Conservation (phyloP, 1,139 yeast genomes). For the Trichomonascaceae sp. region DNA sequence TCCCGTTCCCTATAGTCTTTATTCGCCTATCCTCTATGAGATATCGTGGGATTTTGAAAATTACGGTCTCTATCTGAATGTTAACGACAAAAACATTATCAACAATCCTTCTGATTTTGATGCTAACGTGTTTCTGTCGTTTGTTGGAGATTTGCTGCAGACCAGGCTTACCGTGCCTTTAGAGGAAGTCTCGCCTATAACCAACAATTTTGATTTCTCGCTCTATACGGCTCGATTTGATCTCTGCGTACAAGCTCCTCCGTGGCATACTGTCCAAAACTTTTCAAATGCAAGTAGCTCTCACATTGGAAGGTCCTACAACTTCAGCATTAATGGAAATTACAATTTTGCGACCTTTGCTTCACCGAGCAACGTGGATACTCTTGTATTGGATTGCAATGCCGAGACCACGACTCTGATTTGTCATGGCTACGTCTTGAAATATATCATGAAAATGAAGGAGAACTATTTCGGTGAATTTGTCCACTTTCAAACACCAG, state of each 20-base stretch:
- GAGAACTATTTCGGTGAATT: constrained; percentile 89
- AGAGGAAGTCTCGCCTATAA: constrained; percentile 51
- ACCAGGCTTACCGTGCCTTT: constrained; percentile 53
- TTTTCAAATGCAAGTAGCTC: constrained; percentile 44
- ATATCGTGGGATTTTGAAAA: constrained; percentile 55
- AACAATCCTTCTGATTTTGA: constrained; percentile 80
- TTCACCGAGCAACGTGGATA: constrained; percentile 57
- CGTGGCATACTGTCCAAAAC: constrained; percentile 82
- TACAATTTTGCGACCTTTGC: constrained; percentile 56
- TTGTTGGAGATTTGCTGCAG: constrained; percentile 58
- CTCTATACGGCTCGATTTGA: constrained; percentile 56
- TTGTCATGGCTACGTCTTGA: constrained; percentile 71
- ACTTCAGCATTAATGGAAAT: constrained; percentile 58
- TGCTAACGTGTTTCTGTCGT: constrained; percentile 69
- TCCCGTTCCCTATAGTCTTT: constrained; percentile 62
- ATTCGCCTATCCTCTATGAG: constrained; percentile 61
- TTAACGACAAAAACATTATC: constrained; percentile 81
- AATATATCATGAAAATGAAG: constrained; percentile 68
- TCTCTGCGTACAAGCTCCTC: constrained; percentile 67
- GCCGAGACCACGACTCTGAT: constrained; percentile 65
- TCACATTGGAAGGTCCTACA: constrained; percentile 59
- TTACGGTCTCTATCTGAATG: constrained; percentile 63
- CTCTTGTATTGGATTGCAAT: constrained; percentile 55
- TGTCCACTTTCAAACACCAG: constrained; percentile 76
- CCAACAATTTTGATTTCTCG: constrained; percentile 49